These are phyloP conservation scores for Talaromyces sp. DNA, from an alignment of 2,329 filamentous ascomycete species.

Conservation along the genomic window DNA sequence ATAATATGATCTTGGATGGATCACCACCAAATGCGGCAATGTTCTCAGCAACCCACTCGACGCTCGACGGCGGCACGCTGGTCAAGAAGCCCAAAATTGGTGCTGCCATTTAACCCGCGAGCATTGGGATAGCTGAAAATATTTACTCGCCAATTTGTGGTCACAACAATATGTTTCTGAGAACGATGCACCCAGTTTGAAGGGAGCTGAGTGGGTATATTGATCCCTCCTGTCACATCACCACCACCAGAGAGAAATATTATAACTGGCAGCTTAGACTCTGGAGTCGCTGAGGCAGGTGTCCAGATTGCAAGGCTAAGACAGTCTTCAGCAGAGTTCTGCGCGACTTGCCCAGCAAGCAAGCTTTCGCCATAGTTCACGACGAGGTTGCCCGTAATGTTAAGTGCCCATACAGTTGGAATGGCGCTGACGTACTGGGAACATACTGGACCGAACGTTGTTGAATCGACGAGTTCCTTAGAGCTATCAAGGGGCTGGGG, in stretches of 20 bases:
- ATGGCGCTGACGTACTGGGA: conserved; percentile 29
- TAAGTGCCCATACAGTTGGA: conserved; percentile 22
- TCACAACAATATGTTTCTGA: conserved; percentile 36
- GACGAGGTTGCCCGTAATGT: conserved; percentile 27
- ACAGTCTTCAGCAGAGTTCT: conserved; percentile 38
- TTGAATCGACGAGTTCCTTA: conserved; percentile 19
- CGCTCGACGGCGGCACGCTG: conserved; percentile 63
- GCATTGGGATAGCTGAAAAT: conserved; percentile 40
- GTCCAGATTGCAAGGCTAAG: conserved; percentile 44
- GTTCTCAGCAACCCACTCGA: conserved; percentile 77
- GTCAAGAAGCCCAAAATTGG: conserved; percentile 67
- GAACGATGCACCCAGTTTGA: conserved; percentile 31
- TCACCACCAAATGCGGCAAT: conserved; percentile 44
- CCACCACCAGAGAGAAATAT: conserved; percentile 47
- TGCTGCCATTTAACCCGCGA: conserved; percentile 30
- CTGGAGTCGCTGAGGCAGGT: conserved; percentile 23
- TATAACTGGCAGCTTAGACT: conserved; percentile 37
- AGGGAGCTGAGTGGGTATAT: conserved; percentile 44
- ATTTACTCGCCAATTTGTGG: conserved; percentile 40
- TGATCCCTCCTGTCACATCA: conserved; percentile 39
- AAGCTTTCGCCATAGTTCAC: conserved; percentile 25
- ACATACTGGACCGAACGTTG: conserved; percentile 26
- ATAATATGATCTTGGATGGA: conserved; percentile 70
- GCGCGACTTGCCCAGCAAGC: conserved; percentile 1
- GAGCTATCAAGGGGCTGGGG: conserved; percentile 12